Conservation (phyloP, 345 rosid genomes). For the Gossypium rotundifolium region DNA sequence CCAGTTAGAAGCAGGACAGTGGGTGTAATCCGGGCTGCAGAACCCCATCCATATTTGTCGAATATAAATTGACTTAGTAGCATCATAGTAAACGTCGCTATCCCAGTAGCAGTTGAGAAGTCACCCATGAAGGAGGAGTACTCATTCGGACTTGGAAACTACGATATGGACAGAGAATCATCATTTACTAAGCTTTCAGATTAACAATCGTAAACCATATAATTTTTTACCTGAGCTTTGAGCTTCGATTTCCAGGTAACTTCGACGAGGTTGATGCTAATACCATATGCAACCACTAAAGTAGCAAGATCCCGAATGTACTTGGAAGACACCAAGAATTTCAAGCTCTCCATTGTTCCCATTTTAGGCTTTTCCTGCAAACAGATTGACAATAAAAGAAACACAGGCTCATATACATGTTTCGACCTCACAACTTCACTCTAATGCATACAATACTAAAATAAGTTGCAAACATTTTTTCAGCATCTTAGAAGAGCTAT, state of each 20-base stretch:
- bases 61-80: constrained; percentile 80
- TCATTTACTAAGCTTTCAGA: not conserved
- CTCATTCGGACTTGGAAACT: constrained; percentile 96
- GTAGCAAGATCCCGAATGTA: constrained; percentile 92
- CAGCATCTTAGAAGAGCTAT: too few relatives aligned
- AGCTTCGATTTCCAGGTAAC: constrained; percentile 99
- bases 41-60: constrained; percentile 91
- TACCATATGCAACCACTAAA: constrained; percentile 95
- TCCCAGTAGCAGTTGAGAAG: constrained; percentile 88
- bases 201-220: not conserved
- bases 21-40: constrained; percentile 84
- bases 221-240: constrained; percentile 79
- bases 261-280: constrained; percentile 94
- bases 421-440: not conserved
- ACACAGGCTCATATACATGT: not conserved
- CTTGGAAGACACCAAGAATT: constrained; percentile 79
- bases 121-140: constrained; percentile 98
- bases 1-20: constrained; percentile 81
- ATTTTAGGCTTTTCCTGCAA: constrained; percentile 77
- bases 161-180: constrained; percentile 13
- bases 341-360: constrained; percentile 96
- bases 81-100: constrained; percentile 91
- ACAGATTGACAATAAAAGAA: not conserved
- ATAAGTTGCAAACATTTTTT: too few relatives aligned
- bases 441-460: not conserved